Conservation (phyloP, 345 rosid species). For the Gossypium australe region DNA sequence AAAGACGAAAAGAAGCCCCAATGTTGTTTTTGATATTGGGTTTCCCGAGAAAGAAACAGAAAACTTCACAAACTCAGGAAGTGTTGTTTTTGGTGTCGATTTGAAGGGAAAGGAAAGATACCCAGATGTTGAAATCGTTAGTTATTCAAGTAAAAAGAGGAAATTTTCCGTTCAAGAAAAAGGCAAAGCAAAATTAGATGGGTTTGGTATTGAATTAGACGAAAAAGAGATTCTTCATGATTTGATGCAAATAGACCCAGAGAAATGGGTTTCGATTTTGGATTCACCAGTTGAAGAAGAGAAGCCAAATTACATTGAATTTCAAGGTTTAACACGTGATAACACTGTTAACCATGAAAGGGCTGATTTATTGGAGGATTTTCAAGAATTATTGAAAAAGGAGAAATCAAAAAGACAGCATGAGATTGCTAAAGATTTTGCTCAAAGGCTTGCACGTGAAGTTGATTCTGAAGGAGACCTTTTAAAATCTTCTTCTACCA, state of each 20-base stretch:
- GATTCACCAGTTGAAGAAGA: not conserved
- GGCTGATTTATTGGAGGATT: not conserved
- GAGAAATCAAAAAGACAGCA: conserved; percentile 1
- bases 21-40: not conserved
- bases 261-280: not conserved
- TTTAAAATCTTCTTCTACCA: not conserved
- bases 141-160: conserved; percentile 17
- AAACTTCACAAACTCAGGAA: not conserved
- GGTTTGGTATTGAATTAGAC: not conserved
- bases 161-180: conserved; percentile 11
- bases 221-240: not conserved
- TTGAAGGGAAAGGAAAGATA: conserved; percentile 8
- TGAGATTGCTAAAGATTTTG: conserved; percentile 8
- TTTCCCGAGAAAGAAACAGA: conserved; percentile 7
- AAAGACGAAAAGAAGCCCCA: conserved; percentile 10
- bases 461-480: not conserved
- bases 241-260: not conserved
- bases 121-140: conserved; percentile 9
- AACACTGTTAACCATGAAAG: no score
- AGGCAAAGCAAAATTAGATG: conserved; percentile 16
- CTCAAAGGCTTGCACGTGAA: conserved; percentile 13
- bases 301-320: not conserved
- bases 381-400: not conserved
- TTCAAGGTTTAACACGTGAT: no score
- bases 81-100: conserved; percentile 2